Conservation (phyloP, 257 asterid species). For the Voacanga thouarsii region DNA sequence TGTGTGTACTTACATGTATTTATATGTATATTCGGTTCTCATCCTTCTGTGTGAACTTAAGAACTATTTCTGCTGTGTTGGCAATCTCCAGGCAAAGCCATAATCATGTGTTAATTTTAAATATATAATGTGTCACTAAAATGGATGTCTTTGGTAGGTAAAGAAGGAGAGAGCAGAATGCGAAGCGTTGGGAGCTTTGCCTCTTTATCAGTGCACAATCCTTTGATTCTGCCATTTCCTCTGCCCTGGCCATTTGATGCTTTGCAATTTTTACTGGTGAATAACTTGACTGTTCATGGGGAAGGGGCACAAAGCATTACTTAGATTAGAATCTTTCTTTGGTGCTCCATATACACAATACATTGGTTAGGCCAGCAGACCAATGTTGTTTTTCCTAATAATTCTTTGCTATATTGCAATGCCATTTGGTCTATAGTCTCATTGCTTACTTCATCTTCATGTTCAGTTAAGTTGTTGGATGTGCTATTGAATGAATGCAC, state of each 20-base stretch:
- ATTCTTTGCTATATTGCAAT: background rate
- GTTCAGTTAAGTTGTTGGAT: background rate
- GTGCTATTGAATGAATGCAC: background rate
- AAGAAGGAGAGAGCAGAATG: constrained; percentile 69
- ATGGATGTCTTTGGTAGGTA: constrained; percentile 35
- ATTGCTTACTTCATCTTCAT: background rate
- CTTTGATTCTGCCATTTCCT: constrained; percentile 36
- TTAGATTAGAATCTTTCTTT: background rate
- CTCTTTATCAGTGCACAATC: constrained; percentile 70
- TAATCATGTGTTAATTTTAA: background rate
- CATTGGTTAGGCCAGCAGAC: background rate
- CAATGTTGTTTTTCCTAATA: background rate
- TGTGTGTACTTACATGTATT: background rate
- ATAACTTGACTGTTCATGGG: background rate
- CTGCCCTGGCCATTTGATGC: constrained; percentile 5
- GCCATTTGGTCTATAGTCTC: background rate
- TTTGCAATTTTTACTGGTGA: background rate
- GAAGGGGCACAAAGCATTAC: background rate
- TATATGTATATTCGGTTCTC: background rate
- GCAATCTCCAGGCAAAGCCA: background rate
- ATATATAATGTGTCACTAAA: background rate
- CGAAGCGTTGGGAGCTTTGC: constrained; percentile 73
- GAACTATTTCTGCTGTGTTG: background rate
- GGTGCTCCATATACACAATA: background rate
- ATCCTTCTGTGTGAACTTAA: background rate